Evolutionary conservation across 768 basidiomycete species (phyloP).

Genomic region (Trichaptum fuscoviolaceum): DNA sequence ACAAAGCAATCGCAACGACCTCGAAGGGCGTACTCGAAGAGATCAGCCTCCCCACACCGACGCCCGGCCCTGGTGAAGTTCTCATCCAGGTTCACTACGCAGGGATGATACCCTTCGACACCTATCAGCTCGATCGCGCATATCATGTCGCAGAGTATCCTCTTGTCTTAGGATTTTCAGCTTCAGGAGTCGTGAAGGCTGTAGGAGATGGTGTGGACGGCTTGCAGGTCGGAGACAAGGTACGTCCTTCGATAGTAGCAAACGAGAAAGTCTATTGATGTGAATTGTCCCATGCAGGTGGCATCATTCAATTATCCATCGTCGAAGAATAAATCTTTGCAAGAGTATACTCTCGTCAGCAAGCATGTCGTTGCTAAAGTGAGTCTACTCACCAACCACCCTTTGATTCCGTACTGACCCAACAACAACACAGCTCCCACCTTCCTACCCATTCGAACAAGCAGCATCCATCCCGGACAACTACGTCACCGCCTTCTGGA

Average conservation of each 20-base stretch:
- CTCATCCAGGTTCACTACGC: slow-evolving; percentile 37
- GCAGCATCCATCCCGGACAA: slow-evolving; percentile 38
- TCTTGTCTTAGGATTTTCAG: slow-evolving; percentile 31
- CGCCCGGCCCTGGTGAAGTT: slow-evolving; percentile 33
- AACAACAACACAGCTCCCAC: slow-evolving; percentile 33
- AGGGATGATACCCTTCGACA: slow-evolving; percentile 36
- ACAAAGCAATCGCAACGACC: slow-evolving; percentile 37
- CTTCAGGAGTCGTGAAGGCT: slow-evolving; percentile 32
- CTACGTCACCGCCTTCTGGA: slow-evolving; percentile 37
- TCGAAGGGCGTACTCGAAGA: slow-evolving; percentile 31
- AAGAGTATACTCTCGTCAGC: slow-evolving; percentile 31
- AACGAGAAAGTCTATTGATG: neutral
- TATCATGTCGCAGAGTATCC: slow-evolving; percentile 29
- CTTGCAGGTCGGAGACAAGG: slow-evolving; percentile 36
- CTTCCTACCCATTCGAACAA: slow-evolving; percentile 29
- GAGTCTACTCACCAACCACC: slow-evolving; percentile 4
- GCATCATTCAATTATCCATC: slow-evolving; percentile 24
- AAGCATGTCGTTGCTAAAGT: slow-evolving; percentile 33
- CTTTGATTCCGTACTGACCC: neutral
- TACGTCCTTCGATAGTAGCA: slow-evolving; percentile 16
- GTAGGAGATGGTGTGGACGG: slow-evolving; percentile 30
- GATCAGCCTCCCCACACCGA: slow-evolving; percentile 30
- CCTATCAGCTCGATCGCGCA: slow-evolving; percentile 33
- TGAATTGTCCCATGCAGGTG: slow-evolving; percentile 21
- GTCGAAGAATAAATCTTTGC: slow-evolving; percentile 28